Base-by-base conservation (phyloP, 2,329 filamentous ascomycete genomes). In the Parastagonospora nodorum region DNA sequence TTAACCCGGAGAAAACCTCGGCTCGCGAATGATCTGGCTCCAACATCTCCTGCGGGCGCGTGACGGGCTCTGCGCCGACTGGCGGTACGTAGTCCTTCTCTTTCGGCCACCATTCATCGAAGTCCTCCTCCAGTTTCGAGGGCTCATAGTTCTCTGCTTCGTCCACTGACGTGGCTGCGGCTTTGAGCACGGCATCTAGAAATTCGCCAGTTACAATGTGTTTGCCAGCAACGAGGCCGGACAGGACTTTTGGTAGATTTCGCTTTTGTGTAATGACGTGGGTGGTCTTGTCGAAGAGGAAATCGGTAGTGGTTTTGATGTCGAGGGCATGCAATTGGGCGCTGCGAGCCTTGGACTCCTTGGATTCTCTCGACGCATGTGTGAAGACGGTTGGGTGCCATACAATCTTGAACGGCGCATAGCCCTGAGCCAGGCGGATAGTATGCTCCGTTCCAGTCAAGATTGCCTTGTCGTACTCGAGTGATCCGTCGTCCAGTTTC, bases 231-330 rank as follows among this genome's bases (percentile, higher is more conserved):
- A 97, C 87, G 8, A 99, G 79, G 2, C 90, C 93, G 67, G 95
- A 91, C 2, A 99, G 79, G 0, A 90, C 90, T 59, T 91, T 92
- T 0, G 92, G 84, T 0, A 91, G 93, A 71, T 97, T 99, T 41
- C 94, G 84, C 74, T 96, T 97, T 71, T 86, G 89, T 7, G 90
- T 87, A 30, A 97, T 86, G 9, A 96, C 88, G 72, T 97, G 92
- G 0, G 93, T 96, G 0, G 93, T 97, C 27, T 82, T 77, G 12
- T 78, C 81, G 24, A 82, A 76, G 19, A 89, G 77, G 71, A 91
- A 97, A 4, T 92, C 87, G 37, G 84, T 80, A 11, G 89, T 78
- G 11, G 91, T 87, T 72, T 97, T 97, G 72, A 97, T 87, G 68
- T 96, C 94, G n/a, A 96, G 80, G 38, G 87, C 84, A 68, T 95